Percentiles rank a stretch among this genome's conserved stretches.
Conservation (phyloP, 75 land plant genomes). For the Selaginella moellendorffii region DNA sequence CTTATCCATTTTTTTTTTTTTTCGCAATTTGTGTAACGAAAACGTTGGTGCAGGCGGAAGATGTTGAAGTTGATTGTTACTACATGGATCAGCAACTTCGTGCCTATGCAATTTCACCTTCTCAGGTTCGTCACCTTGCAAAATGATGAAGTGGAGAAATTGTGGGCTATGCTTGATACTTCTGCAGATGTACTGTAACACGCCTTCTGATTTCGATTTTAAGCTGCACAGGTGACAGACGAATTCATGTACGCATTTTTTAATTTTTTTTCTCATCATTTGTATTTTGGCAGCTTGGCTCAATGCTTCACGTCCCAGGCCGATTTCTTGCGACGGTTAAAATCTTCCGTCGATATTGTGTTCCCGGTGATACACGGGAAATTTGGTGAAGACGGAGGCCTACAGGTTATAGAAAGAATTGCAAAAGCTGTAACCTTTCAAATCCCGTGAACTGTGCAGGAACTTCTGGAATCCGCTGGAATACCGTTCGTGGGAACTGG, state of each 20-base stretch:
- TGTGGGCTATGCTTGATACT: neutral
- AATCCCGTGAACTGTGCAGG: no score
- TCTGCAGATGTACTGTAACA: slow-evolving; percentile 65
- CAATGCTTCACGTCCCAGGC: slow-evolving; percentile 38
- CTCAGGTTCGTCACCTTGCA: slow-evolving; percentile 39
- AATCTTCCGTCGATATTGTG: slow-evolving; percentile 48
- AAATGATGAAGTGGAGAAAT: no score
- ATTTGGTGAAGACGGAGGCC: slow-evolving; percentile 75
- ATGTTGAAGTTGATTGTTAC: slow-evolving; percentile 64
- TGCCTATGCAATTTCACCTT: slow-evolving; percentile 58
- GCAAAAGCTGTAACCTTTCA: no score
- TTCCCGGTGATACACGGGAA: slow-evolving; percentile 78
- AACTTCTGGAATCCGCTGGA: slow-evolving; percentile 44
- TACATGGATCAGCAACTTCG: slow-evolving; percentile 52
- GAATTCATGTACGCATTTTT: neutral
- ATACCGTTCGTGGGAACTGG: slow-evolving; percentile 69
- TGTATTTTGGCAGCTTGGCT: slow-evolving; percentile 41
- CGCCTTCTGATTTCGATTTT: slow-evolving; percentile 88
- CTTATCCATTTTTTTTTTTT: neutral
- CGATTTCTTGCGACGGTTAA: slow-evolving; percentile 52
- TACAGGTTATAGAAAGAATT: slow-evolving; percentile 32
- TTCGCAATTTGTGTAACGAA: no score
- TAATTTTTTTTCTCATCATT: neutral
- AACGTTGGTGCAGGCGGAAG: slow-evolving; percentile 40
- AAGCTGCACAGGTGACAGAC: slow-evolving; percentile 54